Conservation (phyloP, 139 green algal genomes). For the Coelastrella sp. region DNA sequence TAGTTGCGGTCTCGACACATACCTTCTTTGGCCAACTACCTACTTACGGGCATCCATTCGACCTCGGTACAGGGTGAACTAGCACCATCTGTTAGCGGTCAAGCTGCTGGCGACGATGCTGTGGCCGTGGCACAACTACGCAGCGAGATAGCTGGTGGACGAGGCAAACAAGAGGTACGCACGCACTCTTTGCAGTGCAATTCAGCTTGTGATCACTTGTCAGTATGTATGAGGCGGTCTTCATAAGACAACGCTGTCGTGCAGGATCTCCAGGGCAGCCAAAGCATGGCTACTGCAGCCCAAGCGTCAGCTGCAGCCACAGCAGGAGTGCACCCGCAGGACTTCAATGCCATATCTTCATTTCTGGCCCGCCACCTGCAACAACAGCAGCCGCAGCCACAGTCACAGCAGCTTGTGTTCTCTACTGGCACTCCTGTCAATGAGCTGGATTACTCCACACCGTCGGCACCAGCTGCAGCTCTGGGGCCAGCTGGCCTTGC, state of each 20-base stretch:
- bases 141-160: not conserved
- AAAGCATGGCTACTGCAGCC: not conserved
- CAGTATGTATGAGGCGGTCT: not conserved
- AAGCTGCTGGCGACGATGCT: not conserved
- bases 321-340: not conserved
- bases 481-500: not conserved
- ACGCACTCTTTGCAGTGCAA: not conserved
- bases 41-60: not conserved
- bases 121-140: not conserved
- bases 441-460: not conserved
- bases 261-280: not conserved
- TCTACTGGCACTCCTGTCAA: not conserved
- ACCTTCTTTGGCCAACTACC: not conserved
- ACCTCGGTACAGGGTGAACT: not conserved
- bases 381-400: conserved; percentile 3
- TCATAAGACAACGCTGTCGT: too few relatives aligned
- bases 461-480: not conserved
- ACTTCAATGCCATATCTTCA: not conserved
- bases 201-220: not conserved
- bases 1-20: not conserved
- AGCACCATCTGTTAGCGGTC: not conserved
- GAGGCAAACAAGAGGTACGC: not conserved
- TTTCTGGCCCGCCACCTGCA: not conserved
- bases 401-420: too few relatives aligned
- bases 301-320: not conserved